These are phyloP conservation scores for Lotus japonicus DNA, from an alignment of 306 rosid genomes.

Conservation along the genomic window DNA sequence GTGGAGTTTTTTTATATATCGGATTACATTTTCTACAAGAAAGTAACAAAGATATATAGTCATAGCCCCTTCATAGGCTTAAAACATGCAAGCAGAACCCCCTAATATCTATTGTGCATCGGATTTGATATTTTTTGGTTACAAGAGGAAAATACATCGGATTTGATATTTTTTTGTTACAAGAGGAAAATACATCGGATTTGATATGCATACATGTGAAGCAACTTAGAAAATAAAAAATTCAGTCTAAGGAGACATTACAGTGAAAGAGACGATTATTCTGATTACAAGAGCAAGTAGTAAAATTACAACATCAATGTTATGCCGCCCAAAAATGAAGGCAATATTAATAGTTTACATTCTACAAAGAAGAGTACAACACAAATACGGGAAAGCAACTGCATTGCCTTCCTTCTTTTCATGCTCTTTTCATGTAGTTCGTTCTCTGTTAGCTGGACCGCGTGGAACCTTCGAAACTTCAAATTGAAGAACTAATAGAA, in stretches of 20 bases:
- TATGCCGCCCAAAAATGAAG: slow-evolving; percentile 7
- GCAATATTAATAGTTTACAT: slow-evolving; percentile 12
- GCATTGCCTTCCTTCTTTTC: slow-evolving; percentile 19
- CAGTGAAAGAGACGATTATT: not conserved
- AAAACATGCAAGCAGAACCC: too few relatives aligned
- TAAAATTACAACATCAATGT: not conserved
- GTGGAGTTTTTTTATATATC: too few relatives aligned
- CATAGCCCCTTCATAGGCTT: too few relatives aligned
- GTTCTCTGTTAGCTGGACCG: slow-evolving; percentile 20
- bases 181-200: too few relatives aligned
- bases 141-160: too few relatives aligned
- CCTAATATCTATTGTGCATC: too few relatives aligned
- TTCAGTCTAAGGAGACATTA: too few relatives aligned
- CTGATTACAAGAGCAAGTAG: slow-evolving; percentile 10
- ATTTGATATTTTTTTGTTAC: too few relatives aligned
- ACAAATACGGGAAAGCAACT: slow-evolving; percentile 1
- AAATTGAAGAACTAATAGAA: slow-evolving; percentile 20
- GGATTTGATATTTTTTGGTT: too few relatives aligned
- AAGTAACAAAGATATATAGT: not conserved
- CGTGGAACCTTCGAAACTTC: slow-evolving; percentile 6
- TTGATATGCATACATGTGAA: not conserved
- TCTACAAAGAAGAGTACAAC: slow-evolving; percentile 23
- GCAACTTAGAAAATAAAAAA: too few relatives aligned
- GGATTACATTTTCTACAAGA: too few relatives aligned
- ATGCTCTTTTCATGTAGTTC: not conserved